Conservation (phyloP, 2,329 filamentous ascomycete species). For the Epichloe amarillans region DNA sequence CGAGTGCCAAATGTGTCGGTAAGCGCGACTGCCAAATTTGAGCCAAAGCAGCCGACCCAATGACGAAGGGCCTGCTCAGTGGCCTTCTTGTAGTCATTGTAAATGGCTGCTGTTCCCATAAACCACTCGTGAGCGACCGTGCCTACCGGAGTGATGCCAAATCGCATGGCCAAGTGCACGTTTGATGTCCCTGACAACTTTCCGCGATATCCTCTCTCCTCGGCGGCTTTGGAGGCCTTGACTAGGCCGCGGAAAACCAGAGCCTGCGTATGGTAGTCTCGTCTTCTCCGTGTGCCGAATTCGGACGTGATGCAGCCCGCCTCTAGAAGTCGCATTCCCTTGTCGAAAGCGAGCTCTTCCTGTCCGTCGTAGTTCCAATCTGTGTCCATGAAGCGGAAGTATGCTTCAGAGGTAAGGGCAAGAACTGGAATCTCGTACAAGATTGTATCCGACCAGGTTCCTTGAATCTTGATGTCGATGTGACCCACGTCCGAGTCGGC, state of each 20-base stretch:
- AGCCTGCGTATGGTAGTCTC: constrained; percentile 92
- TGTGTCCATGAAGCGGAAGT: constrained; percentile 90
- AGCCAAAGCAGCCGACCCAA: constrained; percentile 86
- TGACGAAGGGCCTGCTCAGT: constrained; percentile 75
- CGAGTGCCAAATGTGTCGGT: constrained; percentile 95
- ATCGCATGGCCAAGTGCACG: constrained; percentile 92
- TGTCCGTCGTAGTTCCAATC: constrained; percentile 87
- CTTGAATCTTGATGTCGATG: constrained; percentile 62
- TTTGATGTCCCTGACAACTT: constrained; percentile 85
- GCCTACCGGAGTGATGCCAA: constrained; percentile 70
- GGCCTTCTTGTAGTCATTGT: constrained; percentile 68
- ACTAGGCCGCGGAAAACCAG: constrained; percentile 80
- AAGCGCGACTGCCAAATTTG: constrained; percentile 71
- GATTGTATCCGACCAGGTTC: constrained; percentile 87
- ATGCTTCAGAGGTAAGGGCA: constrained; percentile 85
- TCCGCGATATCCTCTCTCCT: constrained; percentile 51
- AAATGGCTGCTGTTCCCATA: constrained; percentile 93
- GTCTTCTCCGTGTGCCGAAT: constrained; percentile 77
- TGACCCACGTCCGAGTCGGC: constrained; percentile 58
- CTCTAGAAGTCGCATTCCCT: constrained; percentile 65
- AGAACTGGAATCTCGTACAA: constrained; percentile 94
- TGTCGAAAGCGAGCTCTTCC: constrained; percentile 69
- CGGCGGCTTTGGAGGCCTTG: constrained; percentile 59
- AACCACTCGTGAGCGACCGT: constrained; percentile 97
- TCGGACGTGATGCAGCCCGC: constrained; percentile 84